Evolutionary conservation across 2,329 filamentous ascomycete genomes (phyloP).

Genomic region (Penicillium sp.): DNA sequence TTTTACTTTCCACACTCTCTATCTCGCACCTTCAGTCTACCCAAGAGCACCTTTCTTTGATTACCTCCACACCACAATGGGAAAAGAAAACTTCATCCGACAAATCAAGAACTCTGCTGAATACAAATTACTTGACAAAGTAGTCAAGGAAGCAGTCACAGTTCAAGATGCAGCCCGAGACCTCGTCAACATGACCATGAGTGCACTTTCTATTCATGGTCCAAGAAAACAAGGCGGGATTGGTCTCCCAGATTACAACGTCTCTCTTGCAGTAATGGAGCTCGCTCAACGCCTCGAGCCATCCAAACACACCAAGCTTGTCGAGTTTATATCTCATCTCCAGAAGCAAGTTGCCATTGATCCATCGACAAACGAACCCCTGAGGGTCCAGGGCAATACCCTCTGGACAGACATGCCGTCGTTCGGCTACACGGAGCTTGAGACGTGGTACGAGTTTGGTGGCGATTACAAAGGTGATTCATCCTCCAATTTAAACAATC

Average conservation of each 20-base stretch:
- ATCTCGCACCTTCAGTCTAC: neutral
- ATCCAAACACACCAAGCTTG: slow-evolving; percentile 11
- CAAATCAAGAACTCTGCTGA: slow-evolving; percentile 9
- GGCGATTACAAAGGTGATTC: slow-evolving; percentile 12
- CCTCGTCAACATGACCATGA: slow-evolving; percentile 8
- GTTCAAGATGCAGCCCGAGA: slow-evolving; percentile 8
- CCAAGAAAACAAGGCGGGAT: neutral
- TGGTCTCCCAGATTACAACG: slow-evolving; percentile 11
- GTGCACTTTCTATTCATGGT: slow-evolving; percentile 3
- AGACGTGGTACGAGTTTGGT: slow-evolving; percentile 13
- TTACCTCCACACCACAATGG: slow-evolving; percentile 3
- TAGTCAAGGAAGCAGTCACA: slow-evolving; percentile 8
- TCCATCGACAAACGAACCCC: slow-evolving; percentile 8
- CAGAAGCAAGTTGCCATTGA: slow-evolving; percentile 10
- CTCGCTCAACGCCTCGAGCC: slow-evolving; percentile 14
- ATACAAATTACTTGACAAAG: slow-evolving; percentile 8
- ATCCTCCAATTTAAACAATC: neutral
- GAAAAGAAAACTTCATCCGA: slow-evolving; percentile 5
- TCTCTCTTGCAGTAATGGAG: slow-evolving; percentile 11
- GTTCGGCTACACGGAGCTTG: slow-evolving; percentile 13
- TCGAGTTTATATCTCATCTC: slow-evolving; percentile 11
- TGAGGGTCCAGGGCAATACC: slow-evolving; percentile 5
- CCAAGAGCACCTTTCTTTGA: neutral
- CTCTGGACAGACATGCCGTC: slow-evolving; percentile 15
- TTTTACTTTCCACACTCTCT: neutral